Conservation (phyloP, 208 protist genomes). For the Leishmania aethiopica region DNA sequence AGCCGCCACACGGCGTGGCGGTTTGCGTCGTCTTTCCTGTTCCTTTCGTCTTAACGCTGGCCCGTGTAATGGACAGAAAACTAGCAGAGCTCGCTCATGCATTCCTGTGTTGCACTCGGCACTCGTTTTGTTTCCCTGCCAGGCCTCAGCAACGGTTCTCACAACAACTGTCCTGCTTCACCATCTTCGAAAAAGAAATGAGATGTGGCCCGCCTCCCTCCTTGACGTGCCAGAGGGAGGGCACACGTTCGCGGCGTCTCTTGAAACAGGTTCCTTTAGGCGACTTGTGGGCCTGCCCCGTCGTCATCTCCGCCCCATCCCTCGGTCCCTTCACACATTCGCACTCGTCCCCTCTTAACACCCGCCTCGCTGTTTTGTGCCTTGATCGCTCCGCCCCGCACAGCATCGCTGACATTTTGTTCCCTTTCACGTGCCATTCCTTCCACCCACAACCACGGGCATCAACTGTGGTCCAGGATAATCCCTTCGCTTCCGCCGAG, state of each 20-base stretch:
- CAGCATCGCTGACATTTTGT: neutral
- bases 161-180: neutral
- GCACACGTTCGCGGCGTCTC: neutral
- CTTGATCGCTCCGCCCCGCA: neutral
- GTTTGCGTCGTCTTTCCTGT: neutral
- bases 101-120: neutral
- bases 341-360: neutral
- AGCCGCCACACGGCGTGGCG: neutral
- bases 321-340: neutral
- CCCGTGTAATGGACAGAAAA: slow-evolving; percentile 6
- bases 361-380: neutral
- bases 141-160: neutral
- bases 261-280: neutral
- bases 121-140: neutral
- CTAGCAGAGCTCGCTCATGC: neutral
- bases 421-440: neutral
- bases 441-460: neutral
- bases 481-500: slow-evolving; percentile 1
- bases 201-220: neutral
- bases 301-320: neutral
- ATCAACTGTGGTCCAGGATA: neutral
- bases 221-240: neutral
- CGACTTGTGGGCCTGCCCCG: neutral
- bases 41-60: no score
- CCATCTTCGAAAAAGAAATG: neutral